Base-by-base conservation (phyloP, 495 filamentous ascomycete genomes). In the Penicillium turbatum region DNA sequence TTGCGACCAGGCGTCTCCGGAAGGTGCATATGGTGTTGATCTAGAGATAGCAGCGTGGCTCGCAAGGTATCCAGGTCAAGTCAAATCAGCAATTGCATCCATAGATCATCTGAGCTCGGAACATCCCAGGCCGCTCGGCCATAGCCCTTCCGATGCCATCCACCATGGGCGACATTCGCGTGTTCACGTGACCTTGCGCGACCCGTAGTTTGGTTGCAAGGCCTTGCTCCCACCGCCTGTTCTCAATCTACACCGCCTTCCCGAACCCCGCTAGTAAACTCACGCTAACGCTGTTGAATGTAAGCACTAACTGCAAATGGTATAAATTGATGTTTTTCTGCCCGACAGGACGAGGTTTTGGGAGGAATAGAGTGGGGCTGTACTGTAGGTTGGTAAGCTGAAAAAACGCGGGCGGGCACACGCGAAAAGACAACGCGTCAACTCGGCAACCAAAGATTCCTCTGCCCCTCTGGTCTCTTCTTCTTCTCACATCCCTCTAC, bases 391-490 rank as follows among this genome's bases (percentile, higher is more conserved):
- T 51, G 48, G 48, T 51, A 51, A 51, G 48, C 48, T 42, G 48
- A 51, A 51, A 51, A 51, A 51, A 51, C 48, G 48, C 48, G 51
- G 51, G 48, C 48, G 51, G 51, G 48, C 48, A 47, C 48, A 47
- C 51, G 51, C 51, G 42, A 53, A 35, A 34, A 32, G 39, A 39
- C 48, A 51, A 51, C 48, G 48, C 48, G 48, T 51, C 48, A 24
- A 38, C 34, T 51, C 48, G 38, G 48, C 37, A 51, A 51, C 48
- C 48, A 41, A 51, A 51, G 48, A 42, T 26, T 54, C 50, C 36
- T 62, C 64, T 69, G 61, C 62, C 54, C 62, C 56, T 61, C 55
- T 52, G 42, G 41, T 46, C 36, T 50, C 54, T 47, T 53, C 54
- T 61, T 42, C 58, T 43, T 50, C 48, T 48, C 48, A 56, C 39